A percentile compares a stretch with the other conserved stretches of the same genome.
These are phyloP conservation scores for Aspergillus udagawae DNA, from an alignment of 2,329 filamentous ascomycete species.

Conservation along the genomic window DNA sequence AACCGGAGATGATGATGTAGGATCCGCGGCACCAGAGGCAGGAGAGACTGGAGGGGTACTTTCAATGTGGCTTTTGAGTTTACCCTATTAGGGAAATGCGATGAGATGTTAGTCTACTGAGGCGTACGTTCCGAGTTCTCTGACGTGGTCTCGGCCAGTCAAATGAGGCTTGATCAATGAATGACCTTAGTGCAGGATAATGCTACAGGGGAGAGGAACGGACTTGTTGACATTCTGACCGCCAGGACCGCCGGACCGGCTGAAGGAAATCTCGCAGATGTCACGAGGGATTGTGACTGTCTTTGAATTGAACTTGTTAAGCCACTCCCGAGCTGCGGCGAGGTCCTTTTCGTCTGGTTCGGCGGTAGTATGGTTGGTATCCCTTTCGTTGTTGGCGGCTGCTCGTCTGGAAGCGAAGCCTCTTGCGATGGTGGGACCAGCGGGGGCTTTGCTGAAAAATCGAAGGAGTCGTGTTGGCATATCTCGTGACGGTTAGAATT, in stretches of 20 bases:
- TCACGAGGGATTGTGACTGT: constrained; percentile 55
- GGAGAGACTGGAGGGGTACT: constrained; percentile 49
- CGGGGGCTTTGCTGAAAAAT: constrained; percentile 6
- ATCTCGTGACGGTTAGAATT: neutral
- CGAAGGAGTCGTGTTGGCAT: constrained; percentile 6
- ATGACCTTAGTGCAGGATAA: neutral
- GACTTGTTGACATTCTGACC: constrained; percentile 69
- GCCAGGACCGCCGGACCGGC: constrained; percentile 61
- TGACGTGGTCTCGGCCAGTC: neutral
- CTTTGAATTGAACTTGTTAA: constrained; percentile 49
- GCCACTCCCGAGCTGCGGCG: constrained; percentile 53
- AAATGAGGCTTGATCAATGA: neutral
- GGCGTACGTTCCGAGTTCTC: neutral
- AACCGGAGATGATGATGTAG: constrained; percentile 50
- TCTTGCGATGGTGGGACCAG: constrained; percentile 13
- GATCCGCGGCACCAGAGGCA: constrained; percentile 51
- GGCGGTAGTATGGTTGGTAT: constrained; percentile 15
- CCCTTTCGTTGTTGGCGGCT: constrained; percentile 7
- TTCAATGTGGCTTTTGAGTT: constrained; percentile 65
- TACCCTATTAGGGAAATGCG: constrained; percentile 44
- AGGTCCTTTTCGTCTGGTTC: constrained; percentile 25
- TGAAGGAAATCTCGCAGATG: constrained; percentile 58
- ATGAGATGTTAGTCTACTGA: constrained; percentile 9
- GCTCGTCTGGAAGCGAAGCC: constrained; percentile 25
- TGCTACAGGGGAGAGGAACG: constrained; percentile 18